Conservation (phyloP, 768 basidiomycete genomes). For the Artomyces pyxidatus region DNA sequence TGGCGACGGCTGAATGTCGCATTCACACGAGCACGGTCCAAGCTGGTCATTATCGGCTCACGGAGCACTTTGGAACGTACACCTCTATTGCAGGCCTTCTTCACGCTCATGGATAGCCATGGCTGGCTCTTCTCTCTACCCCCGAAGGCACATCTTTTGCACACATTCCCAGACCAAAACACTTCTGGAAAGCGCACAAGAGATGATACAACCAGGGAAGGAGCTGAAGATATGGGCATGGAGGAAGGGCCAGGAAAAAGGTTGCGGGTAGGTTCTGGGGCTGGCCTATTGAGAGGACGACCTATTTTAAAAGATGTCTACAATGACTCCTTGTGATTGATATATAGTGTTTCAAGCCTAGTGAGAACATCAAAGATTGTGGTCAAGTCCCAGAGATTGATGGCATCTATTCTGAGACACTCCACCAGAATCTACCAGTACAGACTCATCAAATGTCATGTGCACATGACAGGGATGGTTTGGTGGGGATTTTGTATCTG, state of each 20-base stretch:
- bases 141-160: slow-evolving; percentile 36
- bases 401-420: too few relatives aligned
- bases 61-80: slow-evolving; percentile 61
- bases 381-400: too few relatives aligned
- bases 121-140: slow-evolving; percentile 66
- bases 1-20: slow-evolving; percentile 97
- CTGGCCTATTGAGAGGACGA: slow-evolving; percentile 44
- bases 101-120: slow-evolving; percentile 62
- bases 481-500: too few relatives aligned
- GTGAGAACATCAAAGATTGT: too few relatives aligned
- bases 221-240: slow-evolving; percentile 24
- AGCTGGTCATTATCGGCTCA: slow-evolving; percentile 88
- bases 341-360: too few relatives aligned
- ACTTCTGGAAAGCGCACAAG: slow-evolving; percentile 5
- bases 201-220: slow-evolving; percentile 23
- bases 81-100: slow-evolving; percentile 63
- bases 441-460: too few relatives aligned
- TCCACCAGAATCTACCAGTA: too few relatives aligned
- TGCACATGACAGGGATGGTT: too few relatives aligned
- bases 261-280: slow-evolving; percentile 26
- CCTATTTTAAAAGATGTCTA: slow-evolving; percentile 56
- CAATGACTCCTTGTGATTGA: slow-evolving; percentile 25
- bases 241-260: slow-evolving; percentile 24
- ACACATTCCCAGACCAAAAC: slow-evolving; percentile 2
- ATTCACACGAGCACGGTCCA: slow-evolving; percentile 86